Evolutionary conservation across 2,329 filamentous ascomycete species (phyloP).

Genomic region (Orbilia ellipsospora): DNA sequence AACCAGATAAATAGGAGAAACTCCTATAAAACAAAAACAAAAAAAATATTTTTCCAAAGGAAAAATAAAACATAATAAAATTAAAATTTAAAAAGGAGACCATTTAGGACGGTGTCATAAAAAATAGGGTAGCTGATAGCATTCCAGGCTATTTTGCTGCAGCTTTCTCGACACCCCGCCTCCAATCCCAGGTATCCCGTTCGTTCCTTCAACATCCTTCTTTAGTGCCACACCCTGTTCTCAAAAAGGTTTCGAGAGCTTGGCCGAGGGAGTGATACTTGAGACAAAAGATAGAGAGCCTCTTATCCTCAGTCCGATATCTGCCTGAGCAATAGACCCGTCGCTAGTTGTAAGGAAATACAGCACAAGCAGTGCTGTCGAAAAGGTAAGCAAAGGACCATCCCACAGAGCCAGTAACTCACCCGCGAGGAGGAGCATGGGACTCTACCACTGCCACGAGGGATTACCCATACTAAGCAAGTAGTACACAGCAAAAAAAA

Average conservation of each 20-base stretch:
- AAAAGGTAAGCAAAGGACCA: slow-evolving; percentile 52
- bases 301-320: not conserved
- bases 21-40: slow-evolving; percentile 6
- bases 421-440: slow-evolving; percentile 48
- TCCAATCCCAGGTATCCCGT: slow-evolving; percentile 35
- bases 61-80: slow-evolving; percentile 26
- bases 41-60: slow-evolving; percentile 9
- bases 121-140: slow-evolving; percentile 11
- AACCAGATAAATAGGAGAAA: not conserved
- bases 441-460: slow-evolving; percentile 28
- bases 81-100: slow-evolving; percentile 14
- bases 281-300: slow-evolving; percentile 21
- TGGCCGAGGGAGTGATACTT: slow-evolving; percentile 17
- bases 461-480: slow-evolving; percentile 41
- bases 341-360: slow-evolving; percentile 33
- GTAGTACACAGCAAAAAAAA: slow-evolving; percentile 51
- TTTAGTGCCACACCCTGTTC: slow-evolving; percentile 41
- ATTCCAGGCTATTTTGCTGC: slow-evolving; percentile 5
- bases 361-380: slow-evolving; percentile 17
- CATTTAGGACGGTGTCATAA: slow-evolving; percentile 6
- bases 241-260: slow-evolving; percentile 26
- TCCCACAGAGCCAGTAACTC: slow-evolving; percentile 13
- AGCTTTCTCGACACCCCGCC: slow-evolving; percentile 40
- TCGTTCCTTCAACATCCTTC: slow-evolving; percentile 33
- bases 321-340: slow-evolving; percentile 41